Evolutionary conservation across 495 filamentous ascomycete genomes (phyloP), one percentile per base, ranked within the genome.

Genomic region (Sabuloglossum arenarium): DNA sequence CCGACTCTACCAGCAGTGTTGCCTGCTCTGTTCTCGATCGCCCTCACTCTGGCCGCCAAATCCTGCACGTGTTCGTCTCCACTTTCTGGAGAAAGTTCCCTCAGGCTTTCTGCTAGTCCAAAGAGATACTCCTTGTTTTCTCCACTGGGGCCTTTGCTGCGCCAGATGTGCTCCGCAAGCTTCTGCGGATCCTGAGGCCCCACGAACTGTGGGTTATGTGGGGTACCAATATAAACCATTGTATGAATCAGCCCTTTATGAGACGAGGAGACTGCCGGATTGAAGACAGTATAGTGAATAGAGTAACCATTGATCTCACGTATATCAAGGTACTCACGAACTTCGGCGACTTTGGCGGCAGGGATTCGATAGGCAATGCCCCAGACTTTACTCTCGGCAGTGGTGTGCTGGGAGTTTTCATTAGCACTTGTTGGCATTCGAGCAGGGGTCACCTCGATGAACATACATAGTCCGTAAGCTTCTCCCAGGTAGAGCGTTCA

Each of bases 301-400:
- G 78, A 84, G 65, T 97, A 97, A 6, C 93, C 93, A 66, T 97
- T 91, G 61, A 96, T 94, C 69, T 99, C 93, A 14, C 93, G 83
- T 56, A 94, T 88, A 65, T 97, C 89, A 34, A 99, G 86, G 67
- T 96, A 89, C 55, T 84, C 75, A 57, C 85, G 81, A 3, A 95
- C 93, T 69, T 88, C 84, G 58, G 78, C 74, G 16, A 91, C 85
- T 58, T 82, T 76, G 0, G 73, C 70, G 10, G 80, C 62, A 6
- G 78, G 70, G 61, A 99, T 96, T 61, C 89, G 87, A 69, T 96
- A 99, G 42, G 88, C 90, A 3, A 83, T 85, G 56, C 93, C 93
- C 86, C 88, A 95, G 59, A 94, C 85, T 61, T 69, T 70, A 56
- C 85, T 71, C 49, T 79, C 68, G 46, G 79, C 69, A 58, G 74